phyloP scores from a whole-genome alignment of 2,329 filamentous ascomycete species.

The Ambrosiella xylebori region DNA sequence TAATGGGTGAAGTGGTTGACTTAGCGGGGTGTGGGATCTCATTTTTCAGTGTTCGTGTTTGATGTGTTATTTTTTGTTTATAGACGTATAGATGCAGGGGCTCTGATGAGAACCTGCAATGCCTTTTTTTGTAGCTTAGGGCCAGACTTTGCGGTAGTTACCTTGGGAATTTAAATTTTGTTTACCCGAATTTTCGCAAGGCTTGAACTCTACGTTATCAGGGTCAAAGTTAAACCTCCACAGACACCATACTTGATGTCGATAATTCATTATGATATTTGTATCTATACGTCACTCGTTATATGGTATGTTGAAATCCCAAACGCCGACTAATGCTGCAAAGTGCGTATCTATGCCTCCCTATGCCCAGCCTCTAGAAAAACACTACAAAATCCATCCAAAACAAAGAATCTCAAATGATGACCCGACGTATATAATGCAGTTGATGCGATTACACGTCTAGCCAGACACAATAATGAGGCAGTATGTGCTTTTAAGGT shows the following conservation, averaged over 20 bases:
- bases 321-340: slow-evolving; percentile 2
- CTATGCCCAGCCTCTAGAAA: neutral
- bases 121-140: neutral
- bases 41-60: neutral
- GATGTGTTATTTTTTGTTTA: neutral
- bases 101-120: neutral
- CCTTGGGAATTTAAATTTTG: neutral
- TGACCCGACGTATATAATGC: neutral
- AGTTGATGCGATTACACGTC: slow-evolving; percentile 11
- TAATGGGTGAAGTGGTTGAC: neutral
- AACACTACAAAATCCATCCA: slow-evolving; percentile 1
- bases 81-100: neutral
- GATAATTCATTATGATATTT: neutral
- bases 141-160: neutral
- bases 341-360: neutral
- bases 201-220: no score
- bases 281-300: slow-evolving; percentile 9
- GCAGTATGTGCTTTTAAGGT: neutral
- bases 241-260: neutral
- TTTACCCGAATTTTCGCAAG: neutral
- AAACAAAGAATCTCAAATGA: slow-evolving; percentile 2
- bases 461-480: neutral
- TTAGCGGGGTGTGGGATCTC: neutral
- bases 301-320: slow-evolving; percentile 11
- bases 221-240: no score